These are phyloP conservation scores for Isabelozyma gotoi DNA, from an alignment of 805 yeast species.

Conservation along the genomic window DNA sequence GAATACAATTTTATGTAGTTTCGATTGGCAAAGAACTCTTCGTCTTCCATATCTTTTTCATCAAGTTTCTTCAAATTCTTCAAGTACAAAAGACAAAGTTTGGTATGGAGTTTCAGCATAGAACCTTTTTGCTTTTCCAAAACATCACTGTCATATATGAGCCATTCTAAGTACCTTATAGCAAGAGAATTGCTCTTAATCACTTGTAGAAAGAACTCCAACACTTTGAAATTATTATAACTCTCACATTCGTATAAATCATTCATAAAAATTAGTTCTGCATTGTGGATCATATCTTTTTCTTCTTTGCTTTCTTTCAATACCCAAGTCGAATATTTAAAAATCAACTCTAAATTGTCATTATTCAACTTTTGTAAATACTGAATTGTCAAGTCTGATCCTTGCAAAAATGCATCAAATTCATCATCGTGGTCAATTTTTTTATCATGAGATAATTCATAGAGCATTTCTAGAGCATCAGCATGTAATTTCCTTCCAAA, in stretches of 20 bases:
- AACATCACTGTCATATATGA: constrained; percentile 35
- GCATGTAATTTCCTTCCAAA: constrained; percentile 59
- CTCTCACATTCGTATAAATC: constrained; percentile 61
- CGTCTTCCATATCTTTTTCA: constrained; percentile 6
- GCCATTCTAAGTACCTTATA: constrained; percentile 48
- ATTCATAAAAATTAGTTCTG: constrained; percentile 58
- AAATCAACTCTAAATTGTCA: constrained; percentile 50
- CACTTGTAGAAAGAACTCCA: constrained; percentile 45
- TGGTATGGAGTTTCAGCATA: constrained; percentile 32
- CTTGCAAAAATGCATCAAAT: constrained; percentile 26
- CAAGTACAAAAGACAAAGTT: constrained; percentile 32
- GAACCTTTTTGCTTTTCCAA: constrained; percentile 15
- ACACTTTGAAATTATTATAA: constrained; percentile 52
- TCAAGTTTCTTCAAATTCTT: constrained; percentile 16
- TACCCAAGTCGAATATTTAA: constrained; percentile 57
- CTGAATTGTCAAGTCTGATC: constrained; percentile 47
- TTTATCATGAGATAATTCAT: constrained; percentile 22
- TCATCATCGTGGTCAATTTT: constrained; percentile 15
- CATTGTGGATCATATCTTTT: constrained; percentile 30
- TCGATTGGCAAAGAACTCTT: constrained; percentile 9
- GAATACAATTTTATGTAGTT: constrained; percentile 30
- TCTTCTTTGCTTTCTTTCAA: constrained; percentile 28
- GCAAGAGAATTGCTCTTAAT: constrained; percentile 22
- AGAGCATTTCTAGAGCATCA: constrained; percentile 64
- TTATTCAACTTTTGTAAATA: constrained; percentile 58